A percentile compares a stretch with the other conserved stretches of the same genome.
Evolutionary conservation across 306 rosid species (phyloP).

Genomic region (Bauhinia variegata): DNA sequence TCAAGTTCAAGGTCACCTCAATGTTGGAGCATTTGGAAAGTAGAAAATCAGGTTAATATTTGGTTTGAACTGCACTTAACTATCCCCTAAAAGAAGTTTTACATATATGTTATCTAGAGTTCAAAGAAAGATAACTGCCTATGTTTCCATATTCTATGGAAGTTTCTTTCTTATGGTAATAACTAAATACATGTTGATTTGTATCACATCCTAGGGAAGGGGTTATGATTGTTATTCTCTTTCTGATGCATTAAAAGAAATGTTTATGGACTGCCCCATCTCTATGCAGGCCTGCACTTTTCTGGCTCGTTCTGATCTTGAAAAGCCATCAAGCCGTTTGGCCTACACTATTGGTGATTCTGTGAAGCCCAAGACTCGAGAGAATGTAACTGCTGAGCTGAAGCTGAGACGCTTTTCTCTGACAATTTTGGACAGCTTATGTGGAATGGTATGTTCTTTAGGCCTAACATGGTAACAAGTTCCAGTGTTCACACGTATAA

Average conservation of each 20-base stretch:
- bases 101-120: conserved; percentile 14
- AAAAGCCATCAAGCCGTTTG: conserved; percentile 78
- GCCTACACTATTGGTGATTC: conserved; percentile 85
- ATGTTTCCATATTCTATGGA: too few species aligned
- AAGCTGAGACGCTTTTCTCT: conserved; percentile 84
- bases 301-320: conserved; percentile 86
- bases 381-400: conserved; percentile 88
- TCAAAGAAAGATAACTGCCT: conserved; percentile 10
- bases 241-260: neutral
- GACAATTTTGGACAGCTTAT: conserved; percentile 86
- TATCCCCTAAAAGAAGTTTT: neutral
- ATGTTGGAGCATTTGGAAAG: conserved; percentile 99
- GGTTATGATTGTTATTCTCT: conserved; percentile 7
- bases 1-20: conserved; percentile 76
- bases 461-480: conserved; percentile 29
- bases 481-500: conserved; percentile 1
- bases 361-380: conserved; percentile 80
- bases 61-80: conserved; percentile 19
- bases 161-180: conserved; percentile 13
- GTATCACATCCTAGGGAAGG: conserved; percentile 12
- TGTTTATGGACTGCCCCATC: conserved; percentile 24
- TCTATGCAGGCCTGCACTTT: conserved; percentile 85
- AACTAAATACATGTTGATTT: conserved; percentile 5
- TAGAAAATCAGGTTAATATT: conserved; percentile 77
- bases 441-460: conserved; percentile 74